These are phyloP conservation scores for Sporothrix euskadiensis DNA, from an alignment of 2,329 filamentous ascomycete species.

Conservation along the genomic window DNA sequence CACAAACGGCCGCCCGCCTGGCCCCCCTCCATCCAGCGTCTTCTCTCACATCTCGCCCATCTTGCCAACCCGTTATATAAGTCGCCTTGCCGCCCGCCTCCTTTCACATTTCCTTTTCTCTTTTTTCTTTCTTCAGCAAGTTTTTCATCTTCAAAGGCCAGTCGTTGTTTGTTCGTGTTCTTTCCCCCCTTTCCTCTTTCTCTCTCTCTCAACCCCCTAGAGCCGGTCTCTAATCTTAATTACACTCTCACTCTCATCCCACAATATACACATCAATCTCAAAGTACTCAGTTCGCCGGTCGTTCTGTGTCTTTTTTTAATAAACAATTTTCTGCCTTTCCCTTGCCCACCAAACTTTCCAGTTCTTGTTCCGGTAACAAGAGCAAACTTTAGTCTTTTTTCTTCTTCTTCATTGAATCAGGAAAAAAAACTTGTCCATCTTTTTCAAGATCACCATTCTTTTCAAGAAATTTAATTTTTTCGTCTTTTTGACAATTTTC, in stretches of 20 bases:
- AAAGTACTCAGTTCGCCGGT: constrained; percentile 31
- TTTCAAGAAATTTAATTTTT: constrained; percentile 7
- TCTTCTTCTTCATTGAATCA: constrained; percentile 27
- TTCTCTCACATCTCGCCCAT: constrained; percentile 38
- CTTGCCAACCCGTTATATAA: constrained; percentile 47
- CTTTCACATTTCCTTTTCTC: constrained; percentile 43
- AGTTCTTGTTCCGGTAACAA: constrained; percentile 39
- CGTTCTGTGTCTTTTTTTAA: constrained; percentile 29
- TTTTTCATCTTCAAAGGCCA: constrained; percentile 55
- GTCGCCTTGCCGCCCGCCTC: constrained; percentile 39
- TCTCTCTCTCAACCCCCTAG: constrained; percentile 45
- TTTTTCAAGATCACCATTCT: constrained; percentile 15
- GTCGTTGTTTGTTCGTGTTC: constrained; percentile 56
- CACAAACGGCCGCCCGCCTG: constrained; percentile 4
- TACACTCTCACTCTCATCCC: constrained; percentile 22
- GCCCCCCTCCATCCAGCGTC: constrained; percentile 30
- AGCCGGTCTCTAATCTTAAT: constrained; percentile 42
- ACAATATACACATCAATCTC: constrained; percentile 19
- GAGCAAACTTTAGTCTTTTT: constrained; percentile 7
- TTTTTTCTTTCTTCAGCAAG: constrained; percentile 66
- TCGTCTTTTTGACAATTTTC: not conserved
- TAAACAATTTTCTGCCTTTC: constrained; percentile 36
- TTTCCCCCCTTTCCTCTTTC: constrained; percentile 56
- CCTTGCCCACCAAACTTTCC: constrained; percentile 33
- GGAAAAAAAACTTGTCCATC: constrained; percentile 12